Conservation (phyloP, 163 green algal species). For the Botryococcus braunii region DNA sequence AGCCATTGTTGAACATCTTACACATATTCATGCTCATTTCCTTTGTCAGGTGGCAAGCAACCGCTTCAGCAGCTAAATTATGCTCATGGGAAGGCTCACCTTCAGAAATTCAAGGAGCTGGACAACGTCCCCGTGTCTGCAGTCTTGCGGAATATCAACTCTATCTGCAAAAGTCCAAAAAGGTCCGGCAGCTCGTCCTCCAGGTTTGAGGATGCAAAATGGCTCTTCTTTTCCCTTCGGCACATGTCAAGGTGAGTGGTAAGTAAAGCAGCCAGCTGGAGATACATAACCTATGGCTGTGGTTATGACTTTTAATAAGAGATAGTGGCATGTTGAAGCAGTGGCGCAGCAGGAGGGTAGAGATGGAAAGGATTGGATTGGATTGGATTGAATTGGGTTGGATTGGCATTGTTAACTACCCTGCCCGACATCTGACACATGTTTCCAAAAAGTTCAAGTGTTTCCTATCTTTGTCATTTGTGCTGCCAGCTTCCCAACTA, state of each 20-base stretch:
- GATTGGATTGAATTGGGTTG: no score
- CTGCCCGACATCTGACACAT: no score
- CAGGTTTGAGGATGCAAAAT: neutral
- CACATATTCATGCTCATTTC: neutral
- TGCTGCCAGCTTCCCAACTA: no score
- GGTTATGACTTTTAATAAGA: neutral
- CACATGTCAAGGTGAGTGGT: neutral
- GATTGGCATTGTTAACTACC: no score
- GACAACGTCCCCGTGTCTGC: conserved; percentile 24
- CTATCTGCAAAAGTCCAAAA: neutral
- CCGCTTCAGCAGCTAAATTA: neutral
- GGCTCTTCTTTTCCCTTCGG: conserved; percentile 1
- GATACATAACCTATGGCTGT: neutral
- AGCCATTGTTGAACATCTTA: neutral
- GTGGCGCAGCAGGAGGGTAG: neutral
- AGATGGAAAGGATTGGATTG: no score
- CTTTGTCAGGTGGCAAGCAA: neutral
- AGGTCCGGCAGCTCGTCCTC: neutral
- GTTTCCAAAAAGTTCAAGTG: neutral
- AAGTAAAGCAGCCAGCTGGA: neutral
- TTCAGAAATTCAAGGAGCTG: conserved; percentile 41
- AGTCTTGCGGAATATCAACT: conserved; percentile 19
- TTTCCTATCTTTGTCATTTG: no score
- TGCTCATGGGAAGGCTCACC: conserved; percentile 7
- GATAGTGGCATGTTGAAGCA: neutral